Conservation (phyloP, 2,329 filamentous ascomycete species). For the Polytolypa hystricis region DNA sequence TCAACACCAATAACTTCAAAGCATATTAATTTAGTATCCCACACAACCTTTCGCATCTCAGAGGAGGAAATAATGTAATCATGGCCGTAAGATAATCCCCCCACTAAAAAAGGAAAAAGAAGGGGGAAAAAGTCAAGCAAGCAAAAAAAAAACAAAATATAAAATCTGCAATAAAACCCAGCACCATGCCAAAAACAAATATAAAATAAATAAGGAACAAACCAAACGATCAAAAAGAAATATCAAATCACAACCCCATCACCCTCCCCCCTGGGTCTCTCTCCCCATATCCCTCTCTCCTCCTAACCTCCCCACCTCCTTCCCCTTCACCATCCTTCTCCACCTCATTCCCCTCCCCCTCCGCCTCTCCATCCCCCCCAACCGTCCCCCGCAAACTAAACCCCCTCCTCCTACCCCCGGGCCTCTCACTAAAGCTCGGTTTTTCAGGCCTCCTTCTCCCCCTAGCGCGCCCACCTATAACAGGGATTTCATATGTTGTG, state of each 20-base stretch:
- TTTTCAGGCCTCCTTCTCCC: conserved; percentile 50
- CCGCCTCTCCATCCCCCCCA: neutral
- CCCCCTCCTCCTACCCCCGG: conserved; percentile 31
- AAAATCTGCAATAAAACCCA: no score
- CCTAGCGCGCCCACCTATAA: conserved; percentile 49
- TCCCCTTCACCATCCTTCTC: neutral
- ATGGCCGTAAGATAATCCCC: no score
- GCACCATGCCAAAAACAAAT: no score
- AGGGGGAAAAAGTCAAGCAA: neutral
- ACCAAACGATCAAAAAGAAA: no score
- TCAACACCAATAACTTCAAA: no score
- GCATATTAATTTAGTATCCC: no score
- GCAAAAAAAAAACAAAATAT: neutral
- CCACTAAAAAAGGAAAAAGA: no score
- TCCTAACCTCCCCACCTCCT: neutral
- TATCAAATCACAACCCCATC: no score
- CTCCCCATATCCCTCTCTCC: neutral
- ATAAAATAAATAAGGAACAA: no score
- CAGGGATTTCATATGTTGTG: conserved; percentile 47
- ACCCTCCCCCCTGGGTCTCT: neutral
- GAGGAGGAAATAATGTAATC: no score
- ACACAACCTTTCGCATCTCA: no score
- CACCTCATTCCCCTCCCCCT: neutral
- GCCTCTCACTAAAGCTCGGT: conserved; percentile 49
- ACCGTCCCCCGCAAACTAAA: conserved; percentile 20